phyloP scores from a whole-genome alignment of 2,329 filamentous ascomycete genomes.

The Paecilomyces niveus region DNA sequence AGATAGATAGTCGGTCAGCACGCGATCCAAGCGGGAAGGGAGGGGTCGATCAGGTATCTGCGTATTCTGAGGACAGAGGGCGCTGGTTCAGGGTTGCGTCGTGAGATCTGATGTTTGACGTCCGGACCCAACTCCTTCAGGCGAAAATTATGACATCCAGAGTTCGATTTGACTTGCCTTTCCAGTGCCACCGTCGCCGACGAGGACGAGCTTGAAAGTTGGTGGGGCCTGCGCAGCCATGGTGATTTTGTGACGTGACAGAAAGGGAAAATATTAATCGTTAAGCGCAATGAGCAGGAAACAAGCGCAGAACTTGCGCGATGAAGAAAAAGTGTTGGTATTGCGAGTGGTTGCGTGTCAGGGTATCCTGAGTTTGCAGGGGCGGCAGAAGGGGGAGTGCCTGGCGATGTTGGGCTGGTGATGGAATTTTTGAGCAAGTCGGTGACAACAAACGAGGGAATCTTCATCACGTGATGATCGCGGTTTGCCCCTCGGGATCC shows the following conservation, averaged over 20 bases:
- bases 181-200: conserved; percentile 97
- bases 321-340: conserved; percentile 9
- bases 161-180: conserved; percentile 61
- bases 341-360: conserved; percentile 9
- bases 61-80: not conserved
- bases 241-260: conserved; percentile 18
- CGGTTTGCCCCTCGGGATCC: conserved; percentile 7
- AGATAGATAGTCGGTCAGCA: not conserved
- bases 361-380: conserved; percentile 16
- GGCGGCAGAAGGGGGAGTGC: conserved; percentile 19
- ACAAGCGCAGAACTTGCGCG: conserved; percentile 14
- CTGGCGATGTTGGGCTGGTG: conserved; percentile 13
- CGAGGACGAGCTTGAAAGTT: conserved; percentile 99
- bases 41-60: not conserved
- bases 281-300: conserved; percentile 7
- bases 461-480: conserved; percentile 9
- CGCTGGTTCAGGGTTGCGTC: not conserved
- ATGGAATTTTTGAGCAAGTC: conserved; percentile 25
- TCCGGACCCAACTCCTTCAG: not conserved
- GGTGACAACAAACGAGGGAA: conserved; percentile 12
- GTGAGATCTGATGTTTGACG: not conserved
- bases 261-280: conserved; percentile 8
- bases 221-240: conserved; percentile 62
- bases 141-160: not conserved
- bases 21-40: not conserved